Evolutionary conservation across 2,329 filamentous ascomycete genomes (phyloP), one percentile per base, ranked within the genome.

Genomic region (Exophiala aquamarina): DNA sequence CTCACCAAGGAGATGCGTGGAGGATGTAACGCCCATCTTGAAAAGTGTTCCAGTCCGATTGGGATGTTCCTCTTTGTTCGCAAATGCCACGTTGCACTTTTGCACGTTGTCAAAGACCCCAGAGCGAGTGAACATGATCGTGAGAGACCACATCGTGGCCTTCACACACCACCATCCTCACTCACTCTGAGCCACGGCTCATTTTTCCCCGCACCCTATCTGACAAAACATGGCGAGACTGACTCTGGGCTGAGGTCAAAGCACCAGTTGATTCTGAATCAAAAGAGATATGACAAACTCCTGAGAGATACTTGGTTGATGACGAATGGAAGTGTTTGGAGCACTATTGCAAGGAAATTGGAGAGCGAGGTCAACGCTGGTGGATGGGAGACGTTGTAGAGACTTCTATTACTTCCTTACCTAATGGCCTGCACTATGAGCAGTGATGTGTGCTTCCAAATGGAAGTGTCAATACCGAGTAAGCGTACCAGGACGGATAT

Each of bases 281-380:
- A 96, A 72, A 92, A 87, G 69, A 78, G 93, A 57, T 98, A 97
- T 67, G 93, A 98, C 68, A 83, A 85, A 28, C 78, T 96, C 67
- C 77, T 96, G 47, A 78, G 93, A 41, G 88, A 85, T 58, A 83
- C 91, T 34, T 96, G 94, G 85, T 74, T 59, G 43, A 57, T 58
- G 56, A 51, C 97, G 50, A 81, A 83, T 40, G 90, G 96, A 60
- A 85, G 87, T 3, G 82, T 98, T 20, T 91, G 91, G 28, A 94
- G 87, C 57, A 83, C 89, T 37, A 95, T 98, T 64, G 88, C 87
- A 56, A 78, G 93, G 57, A 92, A 89, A 68, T 70, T 98, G 57
- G 93, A 98, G 73, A 86, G 89, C 11, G 93, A 98, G 66, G 89
- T 96, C 35, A 98, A 98, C 64, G 96, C 89, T 60, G 93, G 93